A percentile compares a stretch with the other conserved stretches of the same genome.
These are phyloP conservation scores for Arthrinium phaeospermum DNA, from an alignment of 2,329 filamentous ascomycete species.

Conservation along the genomic window DNA sequence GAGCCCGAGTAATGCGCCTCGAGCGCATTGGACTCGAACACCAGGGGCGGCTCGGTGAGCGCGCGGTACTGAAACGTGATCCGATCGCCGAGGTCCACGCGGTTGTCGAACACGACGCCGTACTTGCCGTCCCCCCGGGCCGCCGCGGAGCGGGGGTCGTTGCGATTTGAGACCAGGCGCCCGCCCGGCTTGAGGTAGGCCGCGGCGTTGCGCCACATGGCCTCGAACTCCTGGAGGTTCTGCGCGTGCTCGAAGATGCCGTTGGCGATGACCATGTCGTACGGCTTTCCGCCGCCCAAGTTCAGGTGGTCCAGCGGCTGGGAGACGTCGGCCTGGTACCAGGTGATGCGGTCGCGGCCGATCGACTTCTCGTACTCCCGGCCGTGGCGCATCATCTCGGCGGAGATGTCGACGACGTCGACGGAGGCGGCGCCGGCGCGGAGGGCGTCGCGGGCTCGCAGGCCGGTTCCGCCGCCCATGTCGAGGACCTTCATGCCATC, in stretches of 20 bases:
- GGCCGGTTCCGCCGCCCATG: conserved; percentile 38
- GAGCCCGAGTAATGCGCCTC: conserved; percentile 29
- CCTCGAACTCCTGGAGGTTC: conserved; percentile 22
- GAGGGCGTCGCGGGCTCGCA: conserved; percentile 35
- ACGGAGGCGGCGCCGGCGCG: conserved; percentile 33
- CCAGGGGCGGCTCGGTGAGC: conserved; percentile 24
- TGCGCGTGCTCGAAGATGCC: conserved; percentile 29
- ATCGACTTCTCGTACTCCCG: conserved; percentile 21
- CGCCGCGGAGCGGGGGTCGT: conserved; percentile 19
- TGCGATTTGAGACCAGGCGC: neutral
- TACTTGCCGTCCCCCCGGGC: neutral
- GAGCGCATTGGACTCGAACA: conserved; percentile 31
- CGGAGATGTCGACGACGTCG: conserved; percentile 38
- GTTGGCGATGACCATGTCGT: conserved; percentile 30
- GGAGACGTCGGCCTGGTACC: conserved; percentile 26
- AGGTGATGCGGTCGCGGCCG: conserved; percentile 14
- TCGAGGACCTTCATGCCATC: conserved; percentile 35
- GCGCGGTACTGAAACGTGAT: conserved; percentile 28
- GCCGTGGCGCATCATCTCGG: conserved; percentile 34
- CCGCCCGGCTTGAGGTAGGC: conserved; percentile 28
- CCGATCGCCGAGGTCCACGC: conserved; percentile 30
- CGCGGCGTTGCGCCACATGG: conserved; percentile 27
- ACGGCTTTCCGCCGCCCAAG: conserved; percentile 17
- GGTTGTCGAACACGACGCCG: neutral
- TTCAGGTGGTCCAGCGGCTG: conserved; percentile 23